A percentile compares a stretch with the other conserved stretches of the same genome.
Evolutionary conservation across 768 basidiomycete species (phyloP).

Genomic region (Boletus edulis): DNA sequence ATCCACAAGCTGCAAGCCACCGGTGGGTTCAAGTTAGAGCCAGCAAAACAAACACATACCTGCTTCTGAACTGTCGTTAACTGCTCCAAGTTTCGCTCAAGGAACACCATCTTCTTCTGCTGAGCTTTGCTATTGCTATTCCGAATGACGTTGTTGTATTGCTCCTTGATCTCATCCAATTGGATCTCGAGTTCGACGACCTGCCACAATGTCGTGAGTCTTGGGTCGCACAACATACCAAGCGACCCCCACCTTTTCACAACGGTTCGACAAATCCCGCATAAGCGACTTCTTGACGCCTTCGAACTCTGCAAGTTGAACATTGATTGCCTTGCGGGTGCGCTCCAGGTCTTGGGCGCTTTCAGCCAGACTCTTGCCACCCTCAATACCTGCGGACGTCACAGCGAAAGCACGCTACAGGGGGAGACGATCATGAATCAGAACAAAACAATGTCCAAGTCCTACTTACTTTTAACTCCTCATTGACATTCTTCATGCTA

Average conservation of each 20-base stretch:
- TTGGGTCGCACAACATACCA: conserved; percentile 7
- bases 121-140: conserved; percentile 99
- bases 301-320: conserved; percentile 98
- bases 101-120: conserved; percentile 98
- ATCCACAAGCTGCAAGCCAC: conserved; percentile 78
- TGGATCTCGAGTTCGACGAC: conserved; percentile 99
- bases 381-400: conserved; percentile 95
- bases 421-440: background rate
- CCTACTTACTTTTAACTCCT: conserved; percentile 86
- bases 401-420: conserved; percentile 91
- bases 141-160: conserved; percentile 97
- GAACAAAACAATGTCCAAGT: conserved; percentile 4
- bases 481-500: conserved; percentile 92
- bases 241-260: conserved; percentile 78
- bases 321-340: conserved; percentile 93
- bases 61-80: conserved; percentile 96
- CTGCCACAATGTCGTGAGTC: conserved; percentile 40
- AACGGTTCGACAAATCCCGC: conserved; percentile 98
- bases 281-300: conserved; percentile 98
- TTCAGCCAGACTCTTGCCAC: conserved; percentile 95
- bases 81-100: conserved; percentile 95
- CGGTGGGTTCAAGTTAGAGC: conserved; percentile 5
- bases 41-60: conserved; percentile 41
- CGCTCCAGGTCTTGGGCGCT: conserved; percentile 97
- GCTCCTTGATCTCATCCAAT: conserved; percentile 96